Base-by-base conservation (phyloP, 805 yeast genomes). In the Candida parachauliodes region DNA sequence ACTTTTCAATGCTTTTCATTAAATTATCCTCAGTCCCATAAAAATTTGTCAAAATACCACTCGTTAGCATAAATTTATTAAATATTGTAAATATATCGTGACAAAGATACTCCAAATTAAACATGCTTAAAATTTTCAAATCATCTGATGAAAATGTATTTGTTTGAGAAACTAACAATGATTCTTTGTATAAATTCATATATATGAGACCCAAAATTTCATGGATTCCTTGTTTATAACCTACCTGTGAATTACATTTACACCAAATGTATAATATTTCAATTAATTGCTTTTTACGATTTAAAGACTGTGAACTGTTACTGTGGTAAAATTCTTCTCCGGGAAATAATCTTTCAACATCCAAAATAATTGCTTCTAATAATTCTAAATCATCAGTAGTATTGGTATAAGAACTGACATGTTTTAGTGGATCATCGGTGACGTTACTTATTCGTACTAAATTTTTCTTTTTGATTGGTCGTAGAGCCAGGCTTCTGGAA, bases 151-250 rank as follows among this genome's bases (percentile, higher is more conserved):
- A 47, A 19, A 56, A 44, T 0, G 60, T 48, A 26, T 54, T 52
- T 9, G 57, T 52, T 10, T 39, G 52, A 2, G 63, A 56, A 12
- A 57, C 53, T 18, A 36, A 40, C 24, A 58, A 48, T 3, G 70
- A 50, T 42, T 73, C 79, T 6, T 49, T 46, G 41, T 55, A 47
- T 12, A 74, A 45, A 36, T 62, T 62, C 14, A 69, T 55, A 48
- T 61, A 74, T 6, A 76, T 58, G 37, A 75, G 49, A 1, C 80
- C 81, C 36, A 70, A 54, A 3, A 76, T 55, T 49, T 76, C 81
- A 54, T 76, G 81, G 34, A 74, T 50, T 1, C 81, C 81, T 49
- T 76, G 81, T 43, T 67, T 70, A 43, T 72, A 72, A n/a, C 76
- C 72, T 21, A 74, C 55, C 6, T 51, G 60, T 2, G 73, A 67